Base-by-base conservation (phyloP, 208 protist species). In the Endotrypanum monterogeii region DNA sequence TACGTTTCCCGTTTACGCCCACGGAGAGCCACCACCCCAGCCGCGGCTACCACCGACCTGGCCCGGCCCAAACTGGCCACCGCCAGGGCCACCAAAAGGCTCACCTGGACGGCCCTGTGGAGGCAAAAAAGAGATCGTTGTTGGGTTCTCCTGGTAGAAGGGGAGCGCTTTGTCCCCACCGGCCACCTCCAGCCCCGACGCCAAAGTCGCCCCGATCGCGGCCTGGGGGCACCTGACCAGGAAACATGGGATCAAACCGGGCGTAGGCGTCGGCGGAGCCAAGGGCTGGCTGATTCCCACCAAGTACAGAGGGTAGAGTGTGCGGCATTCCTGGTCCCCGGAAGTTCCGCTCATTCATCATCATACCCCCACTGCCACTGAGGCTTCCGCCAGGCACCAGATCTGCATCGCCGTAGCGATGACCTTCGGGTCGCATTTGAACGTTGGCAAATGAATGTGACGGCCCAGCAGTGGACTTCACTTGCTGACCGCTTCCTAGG, bases 231-330 rank as follows among this genome's bases (percentile, higher is more conserved):
- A 41, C 20, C 58, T 95, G 80, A 14, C 88, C 90, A 12, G 92
- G 88, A 67, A 94, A 91, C 63, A 97, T 94, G 44, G 92, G 90
- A 70, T 95, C 86, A 71, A 89, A 93, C 44, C 92, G 86, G n/a
- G 85, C 79, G 60, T 79, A 83, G 48, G 25, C 58, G 60, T 82
- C 69, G 12, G 80, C 65, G 5, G 63, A 16, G 37, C 58, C 67
- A 41, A 48, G 18, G 41, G 30, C 46, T 35, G 60, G 63, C 44
- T 6, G 51, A 41, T 51, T 25, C 6, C 51, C 46, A 37, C 52
- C 71, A 12, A 52, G 61, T n/a, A 18, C 39, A 23, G 0, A 41
- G n/a, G 23, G 54, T 4, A 41, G n/a, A 41, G 30, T 60, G 1
- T 9, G 23, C 16, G 52, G 69, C 52, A 73, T 63, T 20, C 63